A percentile compares a stretch with the other conserved stretches of the same genome.
phyloP scores from a whole-genome alignment of 306 rosid species.

The Trifolium fragiferum region DNA sequence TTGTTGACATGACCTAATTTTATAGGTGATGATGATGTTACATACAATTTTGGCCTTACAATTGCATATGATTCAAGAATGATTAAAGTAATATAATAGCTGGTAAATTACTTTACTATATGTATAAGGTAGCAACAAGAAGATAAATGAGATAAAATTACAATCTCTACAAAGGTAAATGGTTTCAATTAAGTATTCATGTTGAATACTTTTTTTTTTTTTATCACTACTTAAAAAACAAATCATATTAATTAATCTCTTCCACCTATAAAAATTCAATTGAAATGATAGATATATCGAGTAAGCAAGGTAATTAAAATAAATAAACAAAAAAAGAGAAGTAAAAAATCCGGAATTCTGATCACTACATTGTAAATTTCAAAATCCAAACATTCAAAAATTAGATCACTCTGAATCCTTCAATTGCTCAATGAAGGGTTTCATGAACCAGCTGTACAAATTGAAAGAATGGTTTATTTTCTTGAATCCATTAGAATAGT shows the following conservation, averaged over 20 bases:
- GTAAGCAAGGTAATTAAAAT: not conserved
- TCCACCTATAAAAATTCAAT: not conserved
- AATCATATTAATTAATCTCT: constrained; percentile 1
- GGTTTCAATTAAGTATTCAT: constrained; percentile 14
- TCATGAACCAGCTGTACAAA: constrained; percentile 65
- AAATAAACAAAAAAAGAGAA: not conserved
- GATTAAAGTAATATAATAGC: not conserved
- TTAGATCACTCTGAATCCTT: constrained; percentile 44
- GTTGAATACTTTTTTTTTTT: constrained; percentile 3
- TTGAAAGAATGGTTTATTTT: constrained; percentile 45
- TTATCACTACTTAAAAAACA: not conserved
- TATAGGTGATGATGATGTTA: not conserved
- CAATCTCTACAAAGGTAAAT: not conserved
- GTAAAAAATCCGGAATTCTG: constrained; percentile 6
- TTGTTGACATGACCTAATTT: constrained; percentile 15
- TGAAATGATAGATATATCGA: constrained; percentile 14
- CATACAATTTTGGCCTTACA: not conserved
- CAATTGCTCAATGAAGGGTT: constrained; percentile 39
- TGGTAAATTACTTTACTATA: not conserved
- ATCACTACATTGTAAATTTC: constrained; percentile 41
- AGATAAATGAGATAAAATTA: not conserved
- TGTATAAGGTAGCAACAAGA: not conserved
- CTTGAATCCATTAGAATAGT: constrained; percentile 79
- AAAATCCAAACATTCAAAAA: constrained; percentile 43
- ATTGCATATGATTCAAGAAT: constrained; percentile 6